Conservation (phyloP, 495 filamentous ascomycete species). For the Pyrenula massariospora region DNA sequence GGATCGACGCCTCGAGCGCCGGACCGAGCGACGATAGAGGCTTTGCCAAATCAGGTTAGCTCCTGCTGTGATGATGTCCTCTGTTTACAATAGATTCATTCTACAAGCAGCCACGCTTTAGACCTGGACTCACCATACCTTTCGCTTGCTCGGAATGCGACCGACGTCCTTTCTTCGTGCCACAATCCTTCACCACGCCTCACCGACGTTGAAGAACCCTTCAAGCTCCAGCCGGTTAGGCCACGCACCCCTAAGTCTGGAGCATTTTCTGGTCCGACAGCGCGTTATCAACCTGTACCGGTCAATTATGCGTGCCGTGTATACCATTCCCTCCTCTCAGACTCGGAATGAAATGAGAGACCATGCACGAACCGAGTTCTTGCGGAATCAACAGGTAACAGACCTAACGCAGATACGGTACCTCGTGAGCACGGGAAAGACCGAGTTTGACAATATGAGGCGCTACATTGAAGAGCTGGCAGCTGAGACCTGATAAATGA, state of each 20-base stretch:
- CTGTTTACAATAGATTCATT: no score
- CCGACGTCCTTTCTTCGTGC: background rate
- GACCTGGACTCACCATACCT: no score
- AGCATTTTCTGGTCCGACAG: conserved; percentile 13
- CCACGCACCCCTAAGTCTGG: conserved; percentile 6
- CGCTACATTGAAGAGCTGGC: conserved; percentile 40
- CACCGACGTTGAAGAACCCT: background rate
- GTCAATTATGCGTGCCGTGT: conserved; percentile 9
- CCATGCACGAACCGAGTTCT: conserved; percentile 69
- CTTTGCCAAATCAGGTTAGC: no score
- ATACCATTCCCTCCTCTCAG: conserved; percentile 25
- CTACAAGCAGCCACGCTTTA: no score
- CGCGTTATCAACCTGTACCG: conserved; percentile 12
- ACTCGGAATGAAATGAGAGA: conserved; percentile 53
- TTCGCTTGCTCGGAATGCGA: no score
- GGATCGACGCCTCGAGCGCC: no score
- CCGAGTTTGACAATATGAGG: conserved; percentile 49
- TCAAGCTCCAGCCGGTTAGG: background rate
- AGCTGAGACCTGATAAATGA: background rate
- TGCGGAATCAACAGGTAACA: conserved; percentile 55
- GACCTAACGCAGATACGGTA: conserved; percentile 56
- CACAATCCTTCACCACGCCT: background rate
- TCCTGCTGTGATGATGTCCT: no score
- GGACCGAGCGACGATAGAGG: no score
- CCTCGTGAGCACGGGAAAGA: conserved; percentile 45